phyloP scores from a whole-genome alignment of 495 filamentous ascomycete species.

The Neurospora pannonica region DNA sequence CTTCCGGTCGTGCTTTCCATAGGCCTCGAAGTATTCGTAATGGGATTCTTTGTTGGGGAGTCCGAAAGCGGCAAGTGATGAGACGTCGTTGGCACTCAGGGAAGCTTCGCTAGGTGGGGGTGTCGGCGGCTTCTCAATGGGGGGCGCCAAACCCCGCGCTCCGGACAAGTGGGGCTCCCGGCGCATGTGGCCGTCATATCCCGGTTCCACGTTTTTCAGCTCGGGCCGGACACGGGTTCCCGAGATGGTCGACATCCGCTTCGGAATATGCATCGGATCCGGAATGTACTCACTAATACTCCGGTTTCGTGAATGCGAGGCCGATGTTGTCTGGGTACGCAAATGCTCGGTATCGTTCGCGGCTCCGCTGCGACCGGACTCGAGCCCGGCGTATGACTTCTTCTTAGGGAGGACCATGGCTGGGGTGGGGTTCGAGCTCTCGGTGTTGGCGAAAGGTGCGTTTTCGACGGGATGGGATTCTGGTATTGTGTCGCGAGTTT shows the following conservation, averaged over 20 bases:
- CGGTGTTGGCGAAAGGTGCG: constrained; percentile 37
- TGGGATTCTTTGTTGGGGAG: constrained; percentile 26
- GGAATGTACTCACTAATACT: constrained; percentile 85
- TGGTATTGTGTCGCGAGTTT: constrained; percentile 25
- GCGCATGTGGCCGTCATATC: constrained; percentile 48
- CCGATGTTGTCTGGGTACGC: constrained; percentile 18
- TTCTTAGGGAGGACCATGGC: constrained; percentile 41
- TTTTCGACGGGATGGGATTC: constrained; percentile 31
- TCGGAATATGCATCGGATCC: constrained; percentile 54
- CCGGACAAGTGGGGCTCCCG: constrained; percentile 74
- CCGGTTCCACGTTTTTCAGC: constrained; percentile 34
- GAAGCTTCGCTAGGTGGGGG: constrained; percentile 56
- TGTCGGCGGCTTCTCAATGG: constrained; percentile 57
- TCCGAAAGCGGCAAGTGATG: constrained; percentile 14
- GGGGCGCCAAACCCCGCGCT: constrained; percentile 55
- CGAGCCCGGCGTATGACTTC: constrained; percentile 41
- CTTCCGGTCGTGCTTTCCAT: constrained; percentile 44
- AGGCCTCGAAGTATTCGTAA: constrained; percentile 55
- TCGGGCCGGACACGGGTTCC: constrained; percentile 40
- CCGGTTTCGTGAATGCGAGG: constrained; percentile 50
- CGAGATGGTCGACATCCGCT: constrained; percentile 65
- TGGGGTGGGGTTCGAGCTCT: constrained; percentile 39
- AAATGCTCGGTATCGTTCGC: neutral
- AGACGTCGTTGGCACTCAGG: constrained; percentile 37
- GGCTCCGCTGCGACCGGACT: constrained; percentile 16